Evolutionary conservation across 2,329 filamentous ascomycete species (phyloP), one percentile per base, ranked within the genome.

Genomic region (Ampelomyces quisqualis): DNA sequence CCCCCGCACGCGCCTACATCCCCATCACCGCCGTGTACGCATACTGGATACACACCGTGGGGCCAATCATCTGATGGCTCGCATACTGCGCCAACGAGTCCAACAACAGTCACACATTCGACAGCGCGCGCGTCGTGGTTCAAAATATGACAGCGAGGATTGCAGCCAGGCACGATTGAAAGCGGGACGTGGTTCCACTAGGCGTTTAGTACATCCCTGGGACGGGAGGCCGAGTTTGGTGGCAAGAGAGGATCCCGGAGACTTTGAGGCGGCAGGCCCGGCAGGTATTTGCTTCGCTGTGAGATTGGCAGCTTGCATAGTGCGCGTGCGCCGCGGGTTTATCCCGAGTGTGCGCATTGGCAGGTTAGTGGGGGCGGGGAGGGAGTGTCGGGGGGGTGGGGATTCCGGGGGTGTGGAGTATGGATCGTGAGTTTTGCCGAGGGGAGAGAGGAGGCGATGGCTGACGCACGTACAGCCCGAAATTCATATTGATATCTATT

Each of bases 341-440:
- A 64, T 53, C 49, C 55, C 1, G 52, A 64, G 48, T 64, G 60
- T 47, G 59, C 53, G 40, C 53, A 64, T 45, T 36, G 63, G 35
- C 47, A 59, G 22, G 53, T 64, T 7, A 43, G 37, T 20, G 57
- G 58, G 4, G 38, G 43, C 9, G 51, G 58, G 9, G 36, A 22
- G 6, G 30, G 7, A 24, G 38, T 45, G 18, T 49, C 53, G 9
- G 48, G 45, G 7, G 27, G 52, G 58, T 44, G 7, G 55, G 44
- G 45, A 63, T 63, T 44, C 60, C 60, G 13, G 60, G 60, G 7
- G 59, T 64, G 23, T 64, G 51, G 45, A 55, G 34, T 39, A 62
- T 63, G 59, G 43, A 57, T 42, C 51, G 58, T 62, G 36, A 52
- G 59, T 62, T 7, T 18, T 15, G 28, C 13, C 15, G 3, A 17